A percentile compares a stretch with the other conserved stretches of the same genome.
These are phyloP conservation scores for Gilbertella persicaria DNA, from an alignment of 371 early-diverging fungal species.

Conservation along the genomic window DNA sequence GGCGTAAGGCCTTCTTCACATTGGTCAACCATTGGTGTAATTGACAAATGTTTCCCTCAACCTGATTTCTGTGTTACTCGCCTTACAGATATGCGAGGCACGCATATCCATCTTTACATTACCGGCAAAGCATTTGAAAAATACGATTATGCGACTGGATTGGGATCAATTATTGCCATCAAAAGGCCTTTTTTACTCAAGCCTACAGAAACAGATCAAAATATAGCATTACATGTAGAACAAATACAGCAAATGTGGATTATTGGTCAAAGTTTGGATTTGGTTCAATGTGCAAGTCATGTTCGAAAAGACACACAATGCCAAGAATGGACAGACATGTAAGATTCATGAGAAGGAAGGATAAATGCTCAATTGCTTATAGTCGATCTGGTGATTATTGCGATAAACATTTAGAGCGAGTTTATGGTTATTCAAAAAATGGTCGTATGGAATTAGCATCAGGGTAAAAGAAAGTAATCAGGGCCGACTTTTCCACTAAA, in stretches of 20 bases:
- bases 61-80: conserved; percentile 28
- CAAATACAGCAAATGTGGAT: conserved; percentile 33
- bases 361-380: background rate
- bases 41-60: conserved; percentile 24
- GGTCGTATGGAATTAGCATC: conserved; percentile 48
- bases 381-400: conserved; percentile 47
- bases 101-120: conserved; percentile 26
- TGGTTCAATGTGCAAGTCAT: conserved; percentile 31
- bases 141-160: conserved; percentile 18
- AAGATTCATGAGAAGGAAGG: background rate
- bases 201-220: conserved; percentile 20
- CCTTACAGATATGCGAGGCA: conserved; percentile 36
- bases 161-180: conserved; percentile 31
- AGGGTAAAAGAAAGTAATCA: conserved; percentile 27
- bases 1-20: conserved; percentile 31
- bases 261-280: conserved; percentile 41
- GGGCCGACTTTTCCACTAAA: background rate
- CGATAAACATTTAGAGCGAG: conserved; percentile 33
- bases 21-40: conserved; percentile 41
- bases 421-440: conserved; percentile 37
- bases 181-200: conserved; percentile 29
- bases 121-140: conserved; percentile 29
- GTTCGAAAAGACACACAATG: conserved; percentile 26
- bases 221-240: conserved; percentile 28
- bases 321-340: conserved; percentile 40